phyloP scores from a whole-genome alignment of 768 basidiomycete species.

The Boletus subparvulus region DNA sequence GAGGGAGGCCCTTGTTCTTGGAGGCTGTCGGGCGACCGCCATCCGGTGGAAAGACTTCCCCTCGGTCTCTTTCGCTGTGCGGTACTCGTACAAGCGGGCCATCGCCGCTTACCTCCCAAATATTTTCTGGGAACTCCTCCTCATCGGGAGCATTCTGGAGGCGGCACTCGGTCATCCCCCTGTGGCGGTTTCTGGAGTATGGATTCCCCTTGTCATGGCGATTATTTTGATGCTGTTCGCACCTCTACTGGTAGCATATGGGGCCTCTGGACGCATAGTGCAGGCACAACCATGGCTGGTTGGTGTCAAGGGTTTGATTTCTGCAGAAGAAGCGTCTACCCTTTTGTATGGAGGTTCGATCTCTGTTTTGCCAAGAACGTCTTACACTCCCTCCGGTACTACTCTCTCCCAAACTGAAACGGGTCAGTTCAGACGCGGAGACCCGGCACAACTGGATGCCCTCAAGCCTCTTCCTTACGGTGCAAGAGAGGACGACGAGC shows the following conservation, averaged over 20 bases:
- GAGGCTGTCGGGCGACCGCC: conserved; percentile 21
- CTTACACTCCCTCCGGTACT: conserved; percentile 23
- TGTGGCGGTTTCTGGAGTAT: not conserved
- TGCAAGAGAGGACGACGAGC: not conserved
- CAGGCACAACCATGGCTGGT: conserved; percentile 22
- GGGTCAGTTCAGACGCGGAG: conserved; percentile 18
- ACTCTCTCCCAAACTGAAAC: conserved; percentile 3
- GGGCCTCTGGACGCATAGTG: conserved; percentile 16
- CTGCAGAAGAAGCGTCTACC: conserved; percentile 18
- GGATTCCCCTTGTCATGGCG: not conserved
- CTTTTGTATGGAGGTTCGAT: conserved; percentile 15
- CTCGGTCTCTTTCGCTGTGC: conserved; percentile 12
- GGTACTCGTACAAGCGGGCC: conserved; percentile 11
- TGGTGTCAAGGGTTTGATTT: conserved; percentile 26
- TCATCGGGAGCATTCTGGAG: not conserved
- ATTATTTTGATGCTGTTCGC: conserved; percentile 15
- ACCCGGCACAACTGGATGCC: conserved; percentile 6
- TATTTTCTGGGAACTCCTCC: conserved; percentile 1
- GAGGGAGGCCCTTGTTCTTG: conserved; percentile 17
- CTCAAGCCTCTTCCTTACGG: not conserved
- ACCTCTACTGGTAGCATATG: conserved; percentile 15
- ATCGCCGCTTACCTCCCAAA: conserved; percentile 8
- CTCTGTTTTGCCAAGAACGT: conserved; percentile 4
- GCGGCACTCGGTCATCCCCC: accelerated
- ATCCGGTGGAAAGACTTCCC: conserved; percentile 29